Base-by-base conservation (phyloP, 352 stramenopile species). In the Phytopythium helicoides region DNA sequence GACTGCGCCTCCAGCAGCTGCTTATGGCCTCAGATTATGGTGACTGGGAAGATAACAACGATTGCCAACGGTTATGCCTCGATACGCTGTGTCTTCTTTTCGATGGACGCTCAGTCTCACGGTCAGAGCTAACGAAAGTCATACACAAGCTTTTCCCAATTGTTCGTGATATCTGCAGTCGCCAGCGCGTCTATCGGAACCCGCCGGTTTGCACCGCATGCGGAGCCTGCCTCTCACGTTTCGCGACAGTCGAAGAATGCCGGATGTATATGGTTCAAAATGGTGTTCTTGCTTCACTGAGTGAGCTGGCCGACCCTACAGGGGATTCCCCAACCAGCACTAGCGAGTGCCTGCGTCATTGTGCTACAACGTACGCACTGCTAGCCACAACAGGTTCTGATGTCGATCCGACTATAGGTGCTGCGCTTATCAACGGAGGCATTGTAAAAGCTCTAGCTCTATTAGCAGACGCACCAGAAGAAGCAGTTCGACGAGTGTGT, bases 371-470 rank as follows among this genome's bases (percentile, higher is more conserved):
- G 44, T 91, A 89, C 63, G 75, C 81, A 23, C 63, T 81, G 33
- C 45, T 91, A 19, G 85, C 76, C 0, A 31, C 33, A 0, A 10
- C 31, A 21, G 46, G 14, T 2, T 31, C 31, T 0, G 46, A 40
- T 10, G 65, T 68, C 10, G 68, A 86, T 22, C 28, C 59, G n/a
- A 53, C 33, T 6, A 68, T 91, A 18, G 82, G 81, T 10, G 54
- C 62, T 9, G 56, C 58, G 31, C 60, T 91, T 28, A 84, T 89
- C 15, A 42, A 63, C 25, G 74, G 69, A 26, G 77, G 81, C 0
- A 81, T 91, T 36, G 72, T 89, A 52, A 86, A 91, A 54, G 76
- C 81, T n/a, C 70, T 91, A 18, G 80, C 74, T 25, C 66, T 82
- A 31, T 52, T 91, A 1, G 73, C 81, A 6, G 78, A 76, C 0